Evolutionary conservation across 2,329 filamentous ascomycete species (phyloP), one percentile per base, ranked within the genome.

Genomic region (Phyllosticta paracitricarpa): DNA sequence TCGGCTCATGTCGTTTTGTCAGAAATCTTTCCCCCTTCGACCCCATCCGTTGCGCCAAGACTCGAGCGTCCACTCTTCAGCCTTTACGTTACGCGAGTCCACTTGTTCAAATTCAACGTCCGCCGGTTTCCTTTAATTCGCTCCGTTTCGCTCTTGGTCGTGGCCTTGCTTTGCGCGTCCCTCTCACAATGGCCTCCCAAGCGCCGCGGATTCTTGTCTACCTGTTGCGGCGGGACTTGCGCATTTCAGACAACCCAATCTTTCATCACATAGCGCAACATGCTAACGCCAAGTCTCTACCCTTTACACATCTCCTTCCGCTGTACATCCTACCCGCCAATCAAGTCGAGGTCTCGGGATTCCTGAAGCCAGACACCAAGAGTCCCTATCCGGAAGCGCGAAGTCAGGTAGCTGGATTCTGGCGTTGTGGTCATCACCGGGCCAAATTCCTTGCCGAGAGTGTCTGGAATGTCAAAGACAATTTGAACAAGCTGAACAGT

Each of bases 271-370:
- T 81, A 6, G 73, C 76, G 26, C 64, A 76, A 76, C 62, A 83
- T 76, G 65, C 33, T 24, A 51, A 17, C 10, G 56, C 59, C 10
- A 53, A 19, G 12, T 57, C 59, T 52, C 17, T 56, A 2, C 72
- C 75, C 63, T 70, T 72, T 73, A 89, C 86, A 1, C 87, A 92
- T 69, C 71, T 92, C 1, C 77, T 93, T 1, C 89, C 89, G 7
- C 73, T 91, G 51, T 89, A 86, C 68, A 76, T 90, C 22, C 84
- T 91, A 58, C 79, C 84, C 0, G 82, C 87, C 2, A 79, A 88
- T 58, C 88, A 93, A 66, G 76, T 92, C 24, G 89, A 93, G 69
- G 78, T 89, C 0, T 88, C 86, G 0, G 89, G 89, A 1, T 89
- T 93, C 67, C 74, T 92, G n/a, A 61, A 66, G 1, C 26, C 58